A percentile compares a stretch with the other conserved stretches of the same genome.
phyloP scores from a whole-genome alignment of 441 rosid genomes.

The Eruca vesicaria region DNA sequence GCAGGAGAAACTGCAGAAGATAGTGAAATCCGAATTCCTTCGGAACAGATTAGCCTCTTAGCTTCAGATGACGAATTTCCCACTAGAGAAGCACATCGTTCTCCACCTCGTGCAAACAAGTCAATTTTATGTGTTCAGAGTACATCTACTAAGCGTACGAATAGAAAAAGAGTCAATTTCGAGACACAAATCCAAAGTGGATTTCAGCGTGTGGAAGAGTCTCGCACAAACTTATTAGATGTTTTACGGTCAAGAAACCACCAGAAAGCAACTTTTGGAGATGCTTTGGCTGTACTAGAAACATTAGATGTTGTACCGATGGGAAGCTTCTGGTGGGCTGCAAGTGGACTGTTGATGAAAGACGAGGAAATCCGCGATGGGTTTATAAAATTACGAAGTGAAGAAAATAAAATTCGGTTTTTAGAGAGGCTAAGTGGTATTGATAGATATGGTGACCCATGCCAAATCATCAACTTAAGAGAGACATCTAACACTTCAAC shows the following conservation, averaged over 20 bases:
- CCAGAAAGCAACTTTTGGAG: background rate
- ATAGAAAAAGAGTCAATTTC: background rate
- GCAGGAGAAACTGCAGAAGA: background rate
- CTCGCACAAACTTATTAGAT: background rate
- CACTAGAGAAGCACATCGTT: background rate
- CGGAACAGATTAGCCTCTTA: background rate
- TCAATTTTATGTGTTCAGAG: background rate
- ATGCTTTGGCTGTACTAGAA: background rate
- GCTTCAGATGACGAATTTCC: background rate
- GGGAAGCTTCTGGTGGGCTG: conserved; percentile 8
- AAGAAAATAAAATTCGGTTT: background rate
- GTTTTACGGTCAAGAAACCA: conserved; percentile 3
- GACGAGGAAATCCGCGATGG: background rate
- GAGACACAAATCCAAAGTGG: background rate
- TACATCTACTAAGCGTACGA: background rate
- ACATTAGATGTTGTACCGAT: background rate
- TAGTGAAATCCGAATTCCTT: background rate
- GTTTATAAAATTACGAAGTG: background rate
- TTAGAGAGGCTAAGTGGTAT: background rate
- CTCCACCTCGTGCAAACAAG: background rate
- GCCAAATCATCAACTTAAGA: background rate
- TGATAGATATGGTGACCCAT: background rate
- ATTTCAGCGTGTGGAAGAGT: background rate
- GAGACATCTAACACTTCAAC: background rate
- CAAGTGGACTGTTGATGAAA: background rate